Base-by-base conservation (phyloP, 1,284 basidiomycete genomes). In the Baeospora myosura region DNA sequence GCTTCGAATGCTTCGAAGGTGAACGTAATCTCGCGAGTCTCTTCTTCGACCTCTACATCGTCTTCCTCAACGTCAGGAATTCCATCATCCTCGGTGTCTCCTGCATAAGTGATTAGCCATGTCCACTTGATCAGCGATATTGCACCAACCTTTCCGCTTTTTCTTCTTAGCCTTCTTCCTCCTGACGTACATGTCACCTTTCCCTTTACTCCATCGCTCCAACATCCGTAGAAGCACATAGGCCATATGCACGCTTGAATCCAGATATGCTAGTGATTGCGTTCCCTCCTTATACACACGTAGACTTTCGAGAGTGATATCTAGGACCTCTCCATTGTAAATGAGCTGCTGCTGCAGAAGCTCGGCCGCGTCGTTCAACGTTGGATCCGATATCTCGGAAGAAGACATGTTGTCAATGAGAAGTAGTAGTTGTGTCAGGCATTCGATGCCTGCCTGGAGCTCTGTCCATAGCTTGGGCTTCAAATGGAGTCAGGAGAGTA, bases 401-500 rank as follows among this genome's bases (percentile, higher is more conserved):
- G 64, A 64, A 34, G 71, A 68, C 72, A 79, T 76, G 41, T 55
- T 52, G 53, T 95, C 90, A 53, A 96, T 83, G 47, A 93, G 73
- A 26, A 88, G 72, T 23, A 97, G 72, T 36, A 95, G 70, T 52
- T 95, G 90, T 4, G 88, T 90, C 48, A 96, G 78, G 61, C 90
- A 94, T 54, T 94, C 88, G 51, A 95, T 79, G 33, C 89, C 88
- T n/a, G 90, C 88, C 61, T 96, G 89, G 23, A 97, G 69, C 56
- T 95, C 92, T n/a, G 79, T 88, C 90, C 89, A 94, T 43, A 80
- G 69, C 54, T 89, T 88, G 23, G 92, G 91, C 86, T 92, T 52
- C 31, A 42, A 38, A 43, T n/a, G n/a, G 24, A 38, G 37, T 44
- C 25, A 26, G 10, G 38, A 39, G 20, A 32, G 30, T 12, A 39